Conservation (phyloP, 495 filamentous ascomycete species). For the Rusavskia elegans region DNA sequence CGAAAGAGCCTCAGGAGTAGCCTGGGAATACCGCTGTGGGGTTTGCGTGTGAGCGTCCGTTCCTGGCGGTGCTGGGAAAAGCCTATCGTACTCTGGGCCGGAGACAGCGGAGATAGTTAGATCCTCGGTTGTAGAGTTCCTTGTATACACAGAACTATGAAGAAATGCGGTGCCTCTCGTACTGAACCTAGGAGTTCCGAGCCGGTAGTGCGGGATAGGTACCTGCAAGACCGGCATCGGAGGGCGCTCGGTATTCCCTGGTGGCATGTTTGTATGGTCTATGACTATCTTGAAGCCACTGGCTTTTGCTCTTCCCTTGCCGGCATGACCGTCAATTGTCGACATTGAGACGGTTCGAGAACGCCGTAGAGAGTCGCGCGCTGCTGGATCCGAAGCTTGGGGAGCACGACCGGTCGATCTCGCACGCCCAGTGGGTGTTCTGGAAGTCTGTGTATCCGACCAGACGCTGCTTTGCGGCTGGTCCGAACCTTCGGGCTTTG, state of each 20-base stretch:
- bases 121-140: constrained; percentile 36
- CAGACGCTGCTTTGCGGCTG: constrained; percentile 12
- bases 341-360: constrained; percentile 11
- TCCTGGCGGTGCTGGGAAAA: constrained; percentile 26
- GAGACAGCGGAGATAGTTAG: constrained; percentile 37
- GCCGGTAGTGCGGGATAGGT: constrained; percentile 71
- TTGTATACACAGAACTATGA: constrained; percentile 52
- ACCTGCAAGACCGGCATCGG: constrained; percentile 49
- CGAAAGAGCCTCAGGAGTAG: constrained; percentile 18
- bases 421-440: constrained; percentile 13
- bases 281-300: constrained; percentile 76
- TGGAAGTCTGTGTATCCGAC: constrained; percentile 19
- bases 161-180: constrained; percentile 62
- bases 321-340: constrained; percentile 22
- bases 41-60: constrained; percentile 18
- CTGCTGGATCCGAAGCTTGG: constrained; percentile 14
- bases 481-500: constrained; percentile 17
- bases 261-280: constrained; percentile 51
- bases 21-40: constrained; percentile 24
- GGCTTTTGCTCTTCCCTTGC: constrained; percentile 35
- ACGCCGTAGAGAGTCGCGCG: neutral
- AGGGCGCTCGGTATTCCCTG: constrained; percentile 51
- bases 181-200: constrained; percentile 74
- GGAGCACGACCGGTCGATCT: constrained; percentile 17
- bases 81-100: constrained; percentile 26